phyloP scores from a whole-genome alignment of 192 early-diverging fungal genomes.

The Anaeromyces robustus region DNA sequence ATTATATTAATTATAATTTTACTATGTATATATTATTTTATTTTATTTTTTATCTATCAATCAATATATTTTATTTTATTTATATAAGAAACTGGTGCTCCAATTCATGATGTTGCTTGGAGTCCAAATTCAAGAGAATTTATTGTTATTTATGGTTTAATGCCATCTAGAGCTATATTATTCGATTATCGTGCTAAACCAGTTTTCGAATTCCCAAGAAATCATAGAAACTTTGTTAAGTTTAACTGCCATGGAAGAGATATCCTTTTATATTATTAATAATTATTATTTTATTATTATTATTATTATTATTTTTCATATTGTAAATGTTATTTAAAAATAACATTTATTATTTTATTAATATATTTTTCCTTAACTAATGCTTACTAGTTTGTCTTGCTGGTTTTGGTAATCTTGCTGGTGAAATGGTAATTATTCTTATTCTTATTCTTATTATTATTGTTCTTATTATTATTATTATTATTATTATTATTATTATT shows the following conservation, averaged over 20 bases:
- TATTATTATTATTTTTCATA: background rate
- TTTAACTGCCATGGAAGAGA: conserved; percentile 79
- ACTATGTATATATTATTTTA: too few species aligned
- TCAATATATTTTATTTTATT: too few species aligned
- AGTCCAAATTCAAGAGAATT: conserved; percentile 93
- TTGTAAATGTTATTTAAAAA: background rate
- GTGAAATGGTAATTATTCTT: conserved; percentile 33
- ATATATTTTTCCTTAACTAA: too few species aligned
- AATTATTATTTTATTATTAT: background rate
- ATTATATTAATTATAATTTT: too few species aligned
- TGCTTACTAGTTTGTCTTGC: conserved; percentile 54
- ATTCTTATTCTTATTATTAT: too few species aligned
- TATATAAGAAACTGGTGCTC: conserved; percentile 60
- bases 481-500: background rate
- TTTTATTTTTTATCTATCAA: too few species aligned
- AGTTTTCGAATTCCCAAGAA: conserved; percentile 69
- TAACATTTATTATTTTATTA: background rate
- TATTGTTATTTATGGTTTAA: conserved; percentile 81
- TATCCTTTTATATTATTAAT: background rate
- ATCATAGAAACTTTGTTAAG: conserved; percentile 73
- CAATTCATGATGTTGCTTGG: conserved; percentile 95
- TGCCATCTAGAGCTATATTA: conserved; percentile 83
- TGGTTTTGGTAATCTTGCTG: conserved; percentile 92
- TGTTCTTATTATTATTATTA: background rate
- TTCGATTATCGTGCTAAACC: conserved; percentile 80